A percentile compares a stretch with the other conserved stretches of the same genome.
These are phyloP conservation scores for Cornus florida DNA, from an alignment of 148 eudicot genomes.

Conservation along the genomic window DNA sequence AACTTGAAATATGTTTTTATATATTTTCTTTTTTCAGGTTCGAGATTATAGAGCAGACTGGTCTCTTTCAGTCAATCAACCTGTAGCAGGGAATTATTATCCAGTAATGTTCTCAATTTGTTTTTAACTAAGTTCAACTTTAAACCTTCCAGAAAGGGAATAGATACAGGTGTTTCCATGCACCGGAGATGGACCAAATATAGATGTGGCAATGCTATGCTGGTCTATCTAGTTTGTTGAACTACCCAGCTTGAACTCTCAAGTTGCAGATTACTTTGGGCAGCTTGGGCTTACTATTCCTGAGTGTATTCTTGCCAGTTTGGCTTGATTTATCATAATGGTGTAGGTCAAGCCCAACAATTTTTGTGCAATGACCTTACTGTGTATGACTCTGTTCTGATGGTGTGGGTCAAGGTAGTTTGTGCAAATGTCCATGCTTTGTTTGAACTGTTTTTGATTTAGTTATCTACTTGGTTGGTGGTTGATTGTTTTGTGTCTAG, in stretches of 20 bases:
- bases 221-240: not conserved
- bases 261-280: not conserved
- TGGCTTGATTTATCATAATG: not conserved
- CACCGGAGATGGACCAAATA: not conserved
- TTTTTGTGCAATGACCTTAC: not conserved
- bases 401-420: not conserved
- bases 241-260: not conserved
- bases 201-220: not conserved
- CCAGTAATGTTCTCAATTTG: conserved; percentile 47
- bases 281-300: not conserved
- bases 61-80: conserved; percentile 68
- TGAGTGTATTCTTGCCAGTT: too few relatives aligned
- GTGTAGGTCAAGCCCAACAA: not conserved
- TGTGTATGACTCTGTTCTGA: not conserved
- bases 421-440: not conserved
- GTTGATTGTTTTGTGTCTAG: too few relatives aligned
- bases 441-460: too few relatives aligned
- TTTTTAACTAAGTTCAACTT: conserved; percentile 3
- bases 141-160: not conserved
- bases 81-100: conserved; percentile 89
- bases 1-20: not conserved
- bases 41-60: conserved; percentile 76
- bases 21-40: conserved; percentile 41
- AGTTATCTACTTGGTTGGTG: too few relatives aligned
- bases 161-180: not conserved